These are phyloP conservation scores for Xylaria nigripes DNA, from an alignment of 495 filamentous ascomycete species.

Conservation along the genomic window DNA sequence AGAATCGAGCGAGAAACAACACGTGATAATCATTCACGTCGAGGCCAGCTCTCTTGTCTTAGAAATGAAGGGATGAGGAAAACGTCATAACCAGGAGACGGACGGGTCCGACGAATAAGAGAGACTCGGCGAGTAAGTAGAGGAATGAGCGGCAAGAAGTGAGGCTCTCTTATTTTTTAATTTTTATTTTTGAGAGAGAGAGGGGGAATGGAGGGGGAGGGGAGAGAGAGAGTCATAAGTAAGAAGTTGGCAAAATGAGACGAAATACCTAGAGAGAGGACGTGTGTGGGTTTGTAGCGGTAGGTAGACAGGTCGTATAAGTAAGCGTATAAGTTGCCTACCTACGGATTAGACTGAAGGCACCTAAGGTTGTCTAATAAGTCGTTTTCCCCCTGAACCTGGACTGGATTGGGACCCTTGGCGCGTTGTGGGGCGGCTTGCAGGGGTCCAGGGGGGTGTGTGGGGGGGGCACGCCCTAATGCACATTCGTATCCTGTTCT, in stretches of 20 bases:
- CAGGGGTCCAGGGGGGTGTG: not conserved
- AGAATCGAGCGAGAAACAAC: conserved; percentile 16
- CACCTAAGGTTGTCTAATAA: too few species aligned
- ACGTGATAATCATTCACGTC: conserved; percentile 19
- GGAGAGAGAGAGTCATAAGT: too few species aligned
- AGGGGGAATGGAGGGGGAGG: not conserved
- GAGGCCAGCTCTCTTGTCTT: conserved; percentile 25
- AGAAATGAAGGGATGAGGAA: conserved; percentile 14
- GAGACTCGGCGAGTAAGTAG: not conserved
- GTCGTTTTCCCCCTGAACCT: not conserved
- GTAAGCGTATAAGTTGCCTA: not conserved
- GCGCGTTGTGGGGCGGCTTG: not conserved
- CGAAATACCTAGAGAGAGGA: too few species aligned
- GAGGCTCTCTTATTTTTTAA: too few species aligned
- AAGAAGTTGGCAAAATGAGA: too few species aligned
- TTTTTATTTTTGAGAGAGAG: too few species aligned
- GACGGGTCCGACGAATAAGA: not conserved
- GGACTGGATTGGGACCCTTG: not conserved
- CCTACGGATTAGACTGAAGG: not conserved
- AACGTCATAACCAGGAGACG: conserved; percentile 12
- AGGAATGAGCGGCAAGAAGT: not conserved
- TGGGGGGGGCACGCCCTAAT: not conserved
- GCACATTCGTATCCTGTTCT: not conserved
- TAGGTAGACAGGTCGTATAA: not conserved
- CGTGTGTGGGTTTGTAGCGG: too few species aligned